Percentiles rank a stretch among this genome's conserved stretches.
These are phyloP conservation scores for Colletotrichum sp. DNA, from an alignment of 2,329 filamentous ascomycete species.

Conservation along the genomic window DNA sequence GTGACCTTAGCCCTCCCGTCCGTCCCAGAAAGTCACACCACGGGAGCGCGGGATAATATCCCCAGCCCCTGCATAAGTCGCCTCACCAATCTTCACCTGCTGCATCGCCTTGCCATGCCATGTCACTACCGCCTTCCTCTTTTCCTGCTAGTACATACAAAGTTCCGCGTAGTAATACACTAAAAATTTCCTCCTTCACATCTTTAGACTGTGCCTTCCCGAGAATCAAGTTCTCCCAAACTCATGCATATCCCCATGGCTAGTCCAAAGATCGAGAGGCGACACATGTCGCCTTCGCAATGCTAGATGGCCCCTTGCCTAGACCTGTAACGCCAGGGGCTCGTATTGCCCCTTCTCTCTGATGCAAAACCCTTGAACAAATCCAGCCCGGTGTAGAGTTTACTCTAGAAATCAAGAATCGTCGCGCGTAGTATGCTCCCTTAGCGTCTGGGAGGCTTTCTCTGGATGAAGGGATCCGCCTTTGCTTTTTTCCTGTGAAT, in stretches of 20 bases:
- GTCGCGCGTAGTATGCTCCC: background rate
- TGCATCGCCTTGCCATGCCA: background rate
- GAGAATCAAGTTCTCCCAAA: background rate
- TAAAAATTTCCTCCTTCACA: background rate
- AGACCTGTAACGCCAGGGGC: conserved; percentile 17
- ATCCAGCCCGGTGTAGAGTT: background rate
- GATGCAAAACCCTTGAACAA: conserved; percentile 6
- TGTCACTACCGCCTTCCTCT: background rate
- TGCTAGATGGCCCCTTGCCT: conserved; percentile 1
- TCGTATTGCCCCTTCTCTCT: background rate
- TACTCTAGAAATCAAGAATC: conserved; percentile 18
- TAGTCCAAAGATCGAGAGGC: conserved; percentile 5
- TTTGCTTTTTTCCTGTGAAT: conserved; percentile 42
- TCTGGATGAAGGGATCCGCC: conserved; percentile 51
- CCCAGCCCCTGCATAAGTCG: conserved; percentile 8
- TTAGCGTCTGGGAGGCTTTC: conserved; percentile 31
- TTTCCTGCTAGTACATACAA: background rate
- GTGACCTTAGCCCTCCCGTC: background rate
- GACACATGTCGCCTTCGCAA: background rate
- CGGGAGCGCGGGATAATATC: background rate
- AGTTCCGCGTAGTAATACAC: background rate
- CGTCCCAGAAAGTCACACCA: background rate
- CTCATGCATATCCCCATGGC: background rate
- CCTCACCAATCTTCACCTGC: background rate
- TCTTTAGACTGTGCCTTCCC: background rate